Percentiles rank a stretch among this genome's conserved stretches.
Conservation (phyloP, 23 red algal species). For the Cyanidium caldarium region DNA sequence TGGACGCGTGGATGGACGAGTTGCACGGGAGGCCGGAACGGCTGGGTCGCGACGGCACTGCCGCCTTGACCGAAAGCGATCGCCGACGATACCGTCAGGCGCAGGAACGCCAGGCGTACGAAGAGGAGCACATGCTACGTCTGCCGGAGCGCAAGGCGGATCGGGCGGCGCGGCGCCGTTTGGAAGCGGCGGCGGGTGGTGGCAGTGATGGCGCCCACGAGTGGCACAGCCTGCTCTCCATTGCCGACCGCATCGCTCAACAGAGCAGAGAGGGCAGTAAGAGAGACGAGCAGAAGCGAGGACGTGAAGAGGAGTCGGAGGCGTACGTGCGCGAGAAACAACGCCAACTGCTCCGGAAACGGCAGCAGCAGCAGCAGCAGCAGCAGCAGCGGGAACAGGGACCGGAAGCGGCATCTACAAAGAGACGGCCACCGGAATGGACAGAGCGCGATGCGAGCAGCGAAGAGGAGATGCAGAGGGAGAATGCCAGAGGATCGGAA, state of each 20-base stretch:
- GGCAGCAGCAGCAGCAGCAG: not conserved
- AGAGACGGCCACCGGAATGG: too few relatives aligned
- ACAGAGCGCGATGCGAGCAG: not conserved
- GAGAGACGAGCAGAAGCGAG: too few relatives aligned
- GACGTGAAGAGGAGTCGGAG: not conserved
- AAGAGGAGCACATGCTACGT: not conserved
- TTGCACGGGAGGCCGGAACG: too few relatives aligned
- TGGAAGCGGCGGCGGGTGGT: not conserved
- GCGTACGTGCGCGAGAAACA: not conserved
- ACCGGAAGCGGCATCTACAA: too few relatives aligned
- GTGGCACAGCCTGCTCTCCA: not conserved
- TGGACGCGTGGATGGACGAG: too few relatives aligned
- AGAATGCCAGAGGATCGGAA: not conserved
- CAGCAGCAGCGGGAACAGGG: not conserved
- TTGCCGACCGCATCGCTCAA: not conserved
- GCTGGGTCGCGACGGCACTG: constrained; percentile 2
- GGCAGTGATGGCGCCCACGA: not conserved
- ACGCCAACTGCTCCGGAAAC: not conserved
- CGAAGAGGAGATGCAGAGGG: not conserved
- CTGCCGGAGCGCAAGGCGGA: constrained; percentile 8
- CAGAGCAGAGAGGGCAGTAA: too few relatives aligned
- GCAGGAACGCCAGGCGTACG: not conserved
- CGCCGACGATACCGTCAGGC: not conserved
- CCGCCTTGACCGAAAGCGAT: not conserved
- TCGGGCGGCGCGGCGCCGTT: not conserved